Conservation (phyloP, 1,139 yeast genomes). For the Taiozyma sp. region DNA sequence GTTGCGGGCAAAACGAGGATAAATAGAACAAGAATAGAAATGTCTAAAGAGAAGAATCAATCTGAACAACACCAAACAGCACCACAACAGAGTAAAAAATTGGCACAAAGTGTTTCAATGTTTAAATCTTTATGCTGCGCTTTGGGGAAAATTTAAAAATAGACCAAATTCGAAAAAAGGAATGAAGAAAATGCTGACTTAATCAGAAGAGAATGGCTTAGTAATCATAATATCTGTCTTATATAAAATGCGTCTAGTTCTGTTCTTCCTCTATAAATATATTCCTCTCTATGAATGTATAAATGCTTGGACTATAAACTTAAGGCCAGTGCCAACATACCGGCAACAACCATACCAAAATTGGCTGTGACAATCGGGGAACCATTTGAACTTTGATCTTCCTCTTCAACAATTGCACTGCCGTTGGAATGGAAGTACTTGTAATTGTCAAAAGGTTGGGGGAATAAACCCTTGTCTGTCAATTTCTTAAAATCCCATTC, state of each 20-base stretch:
- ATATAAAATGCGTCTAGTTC: too few relatives aligned
- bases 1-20: not conserved
- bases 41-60: not conserved
- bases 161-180: not conserved
- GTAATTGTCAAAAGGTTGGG: slow-evolving; percentile 48
- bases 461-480: slow-evolving; percentile 47
- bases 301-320: not conserved
- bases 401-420: slow-evolving; percentile 5
- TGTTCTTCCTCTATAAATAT: too few relatives aligned
- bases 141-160: not conserved
- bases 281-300: not conserved
- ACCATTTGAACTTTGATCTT: slow-evolving; percentile 26
- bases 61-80: not conserved
- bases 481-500: slow-evolving; percentile 63
- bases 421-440: slow-evolving; percentile 27
- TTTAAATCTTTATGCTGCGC: not conserved
- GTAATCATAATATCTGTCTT: not conserved
- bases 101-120: not conserved
- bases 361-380: not conserved
- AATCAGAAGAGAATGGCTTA: not conserved
- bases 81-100: not conserved
- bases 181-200: not conserved
- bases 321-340: not conserved
- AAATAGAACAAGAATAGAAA: not conserved
- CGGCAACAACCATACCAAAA: not conserved